A percentile compares a stretch with the other conserved stretches of the same genome.
Conservation (phyloP, 2,329 filamentous ascomycete species). For the Leptographium galeiforme region DNA sequence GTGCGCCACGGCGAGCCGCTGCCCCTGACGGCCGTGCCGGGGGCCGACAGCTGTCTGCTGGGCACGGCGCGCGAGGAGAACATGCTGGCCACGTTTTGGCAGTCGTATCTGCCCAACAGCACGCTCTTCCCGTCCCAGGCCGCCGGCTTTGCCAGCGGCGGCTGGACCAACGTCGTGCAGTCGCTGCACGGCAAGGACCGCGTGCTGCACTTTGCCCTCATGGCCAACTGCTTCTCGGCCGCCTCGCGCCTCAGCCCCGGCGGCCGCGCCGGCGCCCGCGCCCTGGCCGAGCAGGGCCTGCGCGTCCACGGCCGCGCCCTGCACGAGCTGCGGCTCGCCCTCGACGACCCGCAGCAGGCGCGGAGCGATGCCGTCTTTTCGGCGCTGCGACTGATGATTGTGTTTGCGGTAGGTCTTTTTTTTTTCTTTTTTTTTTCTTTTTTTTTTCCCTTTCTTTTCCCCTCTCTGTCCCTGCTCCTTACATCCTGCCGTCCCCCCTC, state of each 20-base stretch:
- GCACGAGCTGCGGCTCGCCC: conserved; percentile 7
- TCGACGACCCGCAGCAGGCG: conserved; percentile 6
- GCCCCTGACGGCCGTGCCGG: background rate
- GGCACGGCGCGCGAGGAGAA: conserved; percentile 5
- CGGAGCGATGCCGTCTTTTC: conserved; percentile 12
- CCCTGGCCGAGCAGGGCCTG: conserved; percentile 10
- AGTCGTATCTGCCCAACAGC: conserved; percentile 11
- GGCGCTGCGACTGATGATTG: conserved; percentile 13
- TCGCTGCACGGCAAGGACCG: conserved; percentile 9
- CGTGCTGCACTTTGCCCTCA: conserved; percentile 10
- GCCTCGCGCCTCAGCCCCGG: conserved; percentile 2
- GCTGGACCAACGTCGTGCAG: conserved; percentile 12
- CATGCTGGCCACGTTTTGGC: conserved; percentile 10
- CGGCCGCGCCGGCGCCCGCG: conserved; percentile 3
- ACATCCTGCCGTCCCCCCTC: background rate
- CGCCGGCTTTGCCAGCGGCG: conserved; percentile 8
- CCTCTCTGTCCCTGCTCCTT: background rate
- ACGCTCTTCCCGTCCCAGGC: conserved; percentile 5
- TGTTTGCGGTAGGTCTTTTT: conserved; percentile 11
- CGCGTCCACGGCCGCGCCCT: conserved; percentile 11
- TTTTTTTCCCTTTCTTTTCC: background rate
- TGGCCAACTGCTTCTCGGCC: conserved; percentile 10
- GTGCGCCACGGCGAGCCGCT: background rate
- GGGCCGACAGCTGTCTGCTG: conserved; percentile 4
- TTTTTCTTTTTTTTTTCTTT: too few relatives aligned